phyloP scores from a whole-genome alignment of 306 rosid genomes.

The Elaeagnus macrophylla region DNA sequence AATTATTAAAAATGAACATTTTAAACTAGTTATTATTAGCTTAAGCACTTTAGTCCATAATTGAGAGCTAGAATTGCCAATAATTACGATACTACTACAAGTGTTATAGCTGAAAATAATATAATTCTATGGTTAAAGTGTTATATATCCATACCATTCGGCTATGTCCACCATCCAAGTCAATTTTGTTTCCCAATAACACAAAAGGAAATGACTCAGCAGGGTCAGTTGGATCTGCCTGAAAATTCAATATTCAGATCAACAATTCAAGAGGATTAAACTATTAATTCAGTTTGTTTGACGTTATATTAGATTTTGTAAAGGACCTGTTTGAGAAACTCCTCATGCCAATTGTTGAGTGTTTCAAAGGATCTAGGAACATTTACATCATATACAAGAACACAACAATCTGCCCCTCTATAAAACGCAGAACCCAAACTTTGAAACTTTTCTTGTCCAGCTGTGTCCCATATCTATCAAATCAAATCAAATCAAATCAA shows the following conservation, averaged over 20 bases:
- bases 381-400: conserved; percentile 79
- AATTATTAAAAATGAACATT: too few relatives aligned
- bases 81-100: too few relatives aligned
- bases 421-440: conserved; percentile 82
- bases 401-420: conserved; percentile 93
- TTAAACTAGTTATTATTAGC: too few relatives aligned
- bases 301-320: too few relatives aligned
- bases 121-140: too few relatives aligned
- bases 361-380: conserved; percentile 52
- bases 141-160: conserved; percentile 49
- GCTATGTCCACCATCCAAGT: conserved; percentile 50
- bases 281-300: too few relatives aligned
- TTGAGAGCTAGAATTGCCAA: too few relatives aligned
- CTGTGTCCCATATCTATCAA: conserved; percentile 92
- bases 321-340: conserved; percentile 82
- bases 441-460: conserved; percentile 90
- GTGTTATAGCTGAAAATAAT: too few relatives aligned
- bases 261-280: not conserved
- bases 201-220: conserved; percentile 63
- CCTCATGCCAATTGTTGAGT: conserved; percentile 73
- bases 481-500: conserved; percentile 3
- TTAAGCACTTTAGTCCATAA: too few relatives aligned
- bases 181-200: conserved; percentile 75
- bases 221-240: conserved; percentile 50
- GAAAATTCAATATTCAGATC: conserved; percentile 16